These are phyloP conservation scores for Eucalyptus polybractea DNA, from an alignment of 345 rosid species.

Conservation along the genomic window DNA sequence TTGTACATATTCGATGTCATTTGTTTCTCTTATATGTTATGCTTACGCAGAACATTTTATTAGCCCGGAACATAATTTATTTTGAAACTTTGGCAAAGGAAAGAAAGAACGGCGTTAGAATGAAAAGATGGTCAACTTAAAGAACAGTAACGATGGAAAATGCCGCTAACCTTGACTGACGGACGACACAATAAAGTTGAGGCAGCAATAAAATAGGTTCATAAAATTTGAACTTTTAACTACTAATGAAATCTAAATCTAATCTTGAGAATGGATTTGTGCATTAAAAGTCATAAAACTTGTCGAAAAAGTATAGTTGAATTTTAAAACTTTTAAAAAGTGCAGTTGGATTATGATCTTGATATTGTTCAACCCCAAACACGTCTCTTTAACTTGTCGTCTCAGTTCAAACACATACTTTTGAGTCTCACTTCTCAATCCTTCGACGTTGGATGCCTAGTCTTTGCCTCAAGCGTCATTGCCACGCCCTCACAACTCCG, in stretches of 20 bases:
- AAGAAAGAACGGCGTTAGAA: background rate
- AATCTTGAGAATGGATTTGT: background rate
- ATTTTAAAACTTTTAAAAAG: no score
- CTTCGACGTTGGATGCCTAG: no score
- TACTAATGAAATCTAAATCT: background rate
- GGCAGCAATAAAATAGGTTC: background rate
- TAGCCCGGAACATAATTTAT: background rate
- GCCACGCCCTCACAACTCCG: rapidly evolving
- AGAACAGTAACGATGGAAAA: background rate
- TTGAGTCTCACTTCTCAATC: no score
- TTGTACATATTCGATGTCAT: background rate
- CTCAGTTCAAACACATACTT: no score
- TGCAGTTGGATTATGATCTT: rapidly evolving
- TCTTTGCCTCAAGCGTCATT: no score
- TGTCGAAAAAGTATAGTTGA: no score
- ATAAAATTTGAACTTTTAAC: background rate
- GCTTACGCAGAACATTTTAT: background rate
- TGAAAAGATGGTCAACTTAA: background rate
- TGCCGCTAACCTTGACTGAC: background rate
- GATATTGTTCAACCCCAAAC: no score
- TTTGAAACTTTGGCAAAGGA: background rate
- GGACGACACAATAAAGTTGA: background rate
- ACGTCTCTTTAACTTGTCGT: no score
- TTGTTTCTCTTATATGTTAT: background rate
- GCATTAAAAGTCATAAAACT: background rate